A percentile compares a stretch with the other conserved stretches of the same genome.
Evolutionary conservation across 345 rosid species (phyloP).

Genomic region (thale cress (Arabidopsis thaliana)): TAIR10.1 NC_003076.8:19309001-19309500

Average conservation of each 20-base stretch:
- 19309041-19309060: conserved; percentile 44
- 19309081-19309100: conserved; percentile 43
- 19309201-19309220: conserved; percentile 42
- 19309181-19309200: conserved; percentile 43
- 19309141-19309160: conserved; percentile 32
- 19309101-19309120: conserved; percentile 39
- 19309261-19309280: background rate
- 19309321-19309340: conserved; percentile 18
- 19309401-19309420: conserved; percentile 53
- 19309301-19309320: conserved; percentile 26
- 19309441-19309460: conserved; percentile 53
- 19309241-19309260: conserved; percentile 25
- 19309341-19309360: background rate
- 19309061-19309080: conserved; percentile 31
- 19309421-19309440: conserved; percentile 73
- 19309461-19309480: conserved; percentile 44
- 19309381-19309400: conserved; percentile 25
- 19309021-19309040: conserved; percentile 50
- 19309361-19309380: conserved; percentile 33
- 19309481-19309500: conserved; percentile 67
- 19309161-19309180: conserved; percentile 42
- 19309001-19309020: background rate
- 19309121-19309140: conserved; percentile 48
- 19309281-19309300: conserved; percentile 49
- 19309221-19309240: conserved; percentile 39